Conservation (phyloP, 2,329 filamentous ascomycete species). For the Clarireedia sp. region DNA sequence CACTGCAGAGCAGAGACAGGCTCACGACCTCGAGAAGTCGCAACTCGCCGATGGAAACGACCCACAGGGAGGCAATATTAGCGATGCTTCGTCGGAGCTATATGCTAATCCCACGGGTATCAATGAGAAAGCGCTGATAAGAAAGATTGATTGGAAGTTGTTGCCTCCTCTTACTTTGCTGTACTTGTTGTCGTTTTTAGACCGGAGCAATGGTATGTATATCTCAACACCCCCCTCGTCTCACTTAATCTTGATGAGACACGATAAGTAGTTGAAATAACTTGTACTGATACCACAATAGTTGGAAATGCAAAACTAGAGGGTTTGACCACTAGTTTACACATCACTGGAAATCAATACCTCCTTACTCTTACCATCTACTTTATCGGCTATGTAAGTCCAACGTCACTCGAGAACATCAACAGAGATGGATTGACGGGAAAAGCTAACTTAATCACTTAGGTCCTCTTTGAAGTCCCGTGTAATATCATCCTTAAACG, state of each 20-base stretch:
- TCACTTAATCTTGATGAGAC: not conserved
- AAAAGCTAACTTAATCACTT: no score
- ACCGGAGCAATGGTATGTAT: slow-evolving; percentile 48
- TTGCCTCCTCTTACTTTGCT: slow-evolving; percentile 47
- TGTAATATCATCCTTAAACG: slow-evolving; percentile 56
- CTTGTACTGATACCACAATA: slow-evolving; percentile 26
- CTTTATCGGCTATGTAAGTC: slow-evolving; percentile 47
- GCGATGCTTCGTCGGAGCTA: slow-evolving; percentile 13
- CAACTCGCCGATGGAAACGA: not conserved
- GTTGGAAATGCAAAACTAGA: slow-evolving; percentile 52
- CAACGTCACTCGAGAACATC: no score
- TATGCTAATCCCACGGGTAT: slow-evolving; percentile 29
- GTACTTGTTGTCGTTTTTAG: slow-evolving; percentile 49
- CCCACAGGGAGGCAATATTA: not conserved
- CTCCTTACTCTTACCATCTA: slow-evolving; percentile 58
- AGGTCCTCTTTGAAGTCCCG: slow-evolving; percentile 49
- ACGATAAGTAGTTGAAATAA: not conserved
- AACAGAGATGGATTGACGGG: no score
- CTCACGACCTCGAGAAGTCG: not conserved
- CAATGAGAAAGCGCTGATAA: slow-evolving; percentile 49
- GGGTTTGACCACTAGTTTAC: slow-evolving; percentile 42
- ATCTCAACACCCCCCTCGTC: not conserved
- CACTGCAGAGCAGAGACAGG: no score
- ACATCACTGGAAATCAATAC: slow-evolving; percentile 55
- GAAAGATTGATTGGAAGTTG: slow-evolving; percentile 46